Evolutionary conservation across 2,329 filamentous ascomycete genomes (phyloP).

Genomic region (Aureobasidium lini): DNA sequence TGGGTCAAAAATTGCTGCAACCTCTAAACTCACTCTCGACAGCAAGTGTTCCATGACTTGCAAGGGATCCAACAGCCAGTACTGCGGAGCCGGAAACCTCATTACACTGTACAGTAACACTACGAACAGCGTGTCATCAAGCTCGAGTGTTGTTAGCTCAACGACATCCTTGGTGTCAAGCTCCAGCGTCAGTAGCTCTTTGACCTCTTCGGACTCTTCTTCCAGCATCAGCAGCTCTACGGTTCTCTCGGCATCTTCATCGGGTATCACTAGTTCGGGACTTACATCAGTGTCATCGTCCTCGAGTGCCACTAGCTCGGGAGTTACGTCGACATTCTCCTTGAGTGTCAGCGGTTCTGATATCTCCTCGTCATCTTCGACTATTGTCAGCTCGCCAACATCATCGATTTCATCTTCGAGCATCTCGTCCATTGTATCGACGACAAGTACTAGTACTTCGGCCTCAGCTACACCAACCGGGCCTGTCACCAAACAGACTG

Average conservation of each 20-base stretch:
- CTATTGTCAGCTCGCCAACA: conserved; percentile 16
- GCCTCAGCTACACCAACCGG: neutral
- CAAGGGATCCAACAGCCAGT: conserved; percentile 22
- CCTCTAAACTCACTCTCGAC: conserved; percentile 17
- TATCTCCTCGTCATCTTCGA: neutral
- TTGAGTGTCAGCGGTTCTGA: neutral
- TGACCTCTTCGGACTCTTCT: neutral
- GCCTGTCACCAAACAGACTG: conserved; percentile 15
- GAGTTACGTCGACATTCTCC: neutral
- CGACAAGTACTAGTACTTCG: neutral
- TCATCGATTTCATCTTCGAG: conserved; percentile 21
- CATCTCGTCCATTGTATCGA: neutral
- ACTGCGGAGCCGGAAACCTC: conserved; percentile 20
- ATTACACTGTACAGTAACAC: conserved; percentile 8
- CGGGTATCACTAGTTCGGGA: neutral
- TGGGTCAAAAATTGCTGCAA: conserved; percentile 19
- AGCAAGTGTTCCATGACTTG: conserved; percentile 24
- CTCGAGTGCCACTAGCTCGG: neutral
- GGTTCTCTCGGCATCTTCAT: neutral
- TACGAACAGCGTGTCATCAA: neutral
- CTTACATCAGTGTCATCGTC: neutral
- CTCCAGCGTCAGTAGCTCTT: neutral
- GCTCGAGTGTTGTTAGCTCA: neutral
- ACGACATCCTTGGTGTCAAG: neutral
- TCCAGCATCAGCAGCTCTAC: neutral